Conservation (phyloP, 108 stramenopile genomes). For the Pseudonitzschia multiseries region DNA sequence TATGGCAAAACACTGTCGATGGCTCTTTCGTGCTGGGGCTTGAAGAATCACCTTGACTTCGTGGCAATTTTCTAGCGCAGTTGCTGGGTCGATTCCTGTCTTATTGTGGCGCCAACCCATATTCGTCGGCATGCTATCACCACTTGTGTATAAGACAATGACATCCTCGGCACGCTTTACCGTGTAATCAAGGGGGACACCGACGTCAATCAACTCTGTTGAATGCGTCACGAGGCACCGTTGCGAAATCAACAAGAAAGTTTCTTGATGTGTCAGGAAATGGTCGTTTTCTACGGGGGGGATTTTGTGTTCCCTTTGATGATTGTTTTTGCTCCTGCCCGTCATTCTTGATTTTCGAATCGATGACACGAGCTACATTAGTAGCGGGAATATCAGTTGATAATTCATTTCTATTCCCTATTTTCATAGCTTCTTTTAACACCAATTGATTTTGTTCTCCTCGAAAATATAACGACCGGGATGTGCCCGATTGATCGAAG, state of each 20-base stretch:
- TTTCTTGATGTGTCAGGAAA: conserved; percentile 1
- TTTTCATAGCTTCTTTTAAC: background rate
- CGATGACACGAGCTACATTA: background rate
- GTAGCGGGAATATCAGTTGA: background rate
- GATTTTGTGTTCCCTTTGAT: conserved; percentile 1
- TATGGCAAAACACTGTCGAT: conserved; percentile 6
- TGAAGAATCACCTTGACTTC: conserved; percentile 11
- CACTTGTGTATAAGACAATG: conserved; percentile 4
- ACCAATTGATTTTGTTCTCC: background rate
- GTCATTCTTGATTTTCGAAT: conserved; percentile 5
- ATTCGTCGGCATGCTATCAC: background rate
- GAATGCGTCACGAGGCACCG: conserved; percentile 4
- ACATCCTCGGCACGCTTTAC: conserved; percentile 11
- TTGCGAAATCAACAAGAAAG: conserved; percentile 10
- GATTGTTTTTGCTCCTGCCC: background rate
- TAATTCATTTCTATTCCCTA: background rate
- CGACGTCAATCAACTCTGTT: background rate
- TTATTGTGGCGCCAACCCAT: background rate
- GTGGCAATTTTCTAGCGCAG: conserved; percentile 6
- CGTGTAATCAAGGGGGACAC: conserved; percentile 14
- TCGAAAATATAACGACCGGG: conserved; percentile 15
- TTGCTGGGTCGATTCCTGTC: background rate
- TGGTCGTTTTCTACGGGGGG: background rate
- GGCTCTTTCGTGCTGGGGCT: background rate
- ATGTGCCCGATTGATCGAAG: background rate